Base-by-base conservation (phyloP, 257 asterid genomes). In the Solanum infundibuliforme region DNA sequence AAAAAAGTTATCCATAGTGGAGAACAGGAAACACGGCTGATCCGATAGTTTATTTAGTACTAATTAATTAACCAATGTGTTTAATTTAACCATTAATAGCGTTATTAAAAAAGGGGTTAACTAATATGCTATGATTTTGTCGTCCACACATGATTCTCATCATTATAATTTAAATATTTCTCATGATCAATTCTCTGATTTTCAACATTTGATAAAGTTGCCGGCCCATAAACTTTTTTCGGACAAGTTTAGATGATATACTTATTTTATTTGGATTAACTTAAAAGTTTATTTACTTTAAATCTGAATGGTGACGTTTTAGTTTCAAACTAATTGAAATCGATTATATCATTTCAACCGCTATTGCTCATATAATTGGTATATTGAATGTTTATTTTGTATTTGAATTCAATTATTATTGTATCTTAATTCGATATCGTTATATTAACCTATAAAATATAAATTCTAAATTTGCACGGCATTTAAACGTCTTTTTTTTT, bases 101-200 rank as follows among this genome's bases (percentile, higher is more conserved):
- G 23, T 38, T 39, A 39, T 13, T 38, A 12, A 76, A 76, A 7
- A 77, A 12, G 7, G 7, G 12, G 58, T 76, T 39, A 39, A 39
- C 90, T 39, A 32, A 29, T 7, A 68, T 89, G 87, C 84, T 39
- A 93, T 93, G 85, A 92, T 93, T 43, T 87, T 91, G 93, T 92
- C 92, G 90, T 90, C 94, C 94, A 91, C 90, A 88, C 52, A 65
- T 58, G 69, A 52, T 75, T 87, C 20, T 86, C 73, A 90, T 91
- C 88, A 90, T 91, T 84, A 55, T 18, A 55, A 18, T 55, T 55
- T 55, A 87, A 91, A 88, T 87, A 87, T 84, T 69, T 65, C 87
- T 79, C 25, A 39, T 27, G 1, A 79, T 79, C 66, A 43, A 79
- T 27, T 79, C 66, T 14, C 52, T 36, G 10, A 83, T 91, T 74